Evolutionary conservation across 495 filamentous ascomycete species (phyloP).

Genomic region (Oidiodendron maius): DNA sequence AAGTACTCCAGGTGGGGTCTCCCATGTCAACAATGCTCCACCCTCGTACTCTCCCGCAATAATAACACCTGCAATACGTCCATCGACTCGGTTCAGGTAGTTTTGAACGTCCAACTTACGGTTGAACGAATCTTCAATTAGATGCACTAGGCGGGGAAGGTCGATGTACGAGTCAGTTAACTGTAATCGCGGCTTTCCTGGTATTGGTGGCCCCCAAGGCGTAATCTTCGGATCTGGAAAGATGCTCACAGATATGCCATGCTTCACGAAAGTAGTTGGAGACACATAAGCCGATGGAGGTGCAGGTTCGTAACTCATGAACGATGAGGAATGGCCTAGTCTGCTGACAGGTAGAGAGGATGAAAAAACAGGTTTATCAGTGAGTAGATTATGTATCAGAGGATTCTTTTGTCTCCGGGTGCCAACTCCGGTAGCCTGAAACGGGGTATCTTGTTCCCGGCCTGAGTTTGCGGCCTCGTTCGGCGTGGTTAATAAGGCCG

Average conservation of each 20-base stretch:
- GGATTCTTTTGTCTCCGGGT: constrained; percentile 80
- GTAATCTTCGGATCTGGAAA: constrained; percentile 60
- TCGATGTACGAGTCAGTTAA: constrained; percentile 78
- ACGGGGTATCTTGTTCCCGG: constrained; percentile 27
- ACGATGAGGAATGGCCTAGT: constrained; percentile 27
- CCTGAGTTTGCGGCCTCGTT: constrained; percentile 68
- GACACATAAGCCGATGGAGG: constrained; percentile 24
- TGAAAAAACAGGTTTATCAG: constrained; percentile 86
- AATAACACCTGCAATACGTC: constrained; percentile 80
- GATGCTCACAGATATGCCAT: constrained; percentile 81
- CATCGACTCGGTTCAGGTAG: constrained; percentile 72
- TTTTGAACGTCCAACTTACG: constrained; percentile 75
- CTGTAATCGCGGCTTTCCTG: constrained; percentile 44
- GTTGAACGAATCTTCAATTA: constrained; percentile 93
- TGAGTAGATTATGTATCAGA: constrained; percentile 93
- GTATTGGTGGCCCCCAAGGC: constrained; percentile 60
- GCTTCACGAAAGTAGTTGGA: constrained; percentile 79
- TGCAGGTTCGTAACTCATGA: constrained; percentile 2
- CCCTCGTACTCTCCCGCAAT: constrained; percentile 97
- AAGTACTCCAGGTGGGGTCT: constrained; percentile 57
- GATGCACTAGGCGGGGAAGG: constrained; percentile 69
- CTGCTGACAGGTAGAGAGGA: constrained; percentile 76
- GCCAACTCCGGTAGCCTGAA: constrained; percentile 53
- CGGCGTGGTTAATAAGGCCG: constrained; percentile 81
- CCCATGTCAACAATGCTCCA: constrained; percentile 92